Percentiles rank a stretch among this genome's conserved stretches.
phyloP scores from a whole-genome alignment of 331 rosid species.

The Spiraea crenata region DNA sequence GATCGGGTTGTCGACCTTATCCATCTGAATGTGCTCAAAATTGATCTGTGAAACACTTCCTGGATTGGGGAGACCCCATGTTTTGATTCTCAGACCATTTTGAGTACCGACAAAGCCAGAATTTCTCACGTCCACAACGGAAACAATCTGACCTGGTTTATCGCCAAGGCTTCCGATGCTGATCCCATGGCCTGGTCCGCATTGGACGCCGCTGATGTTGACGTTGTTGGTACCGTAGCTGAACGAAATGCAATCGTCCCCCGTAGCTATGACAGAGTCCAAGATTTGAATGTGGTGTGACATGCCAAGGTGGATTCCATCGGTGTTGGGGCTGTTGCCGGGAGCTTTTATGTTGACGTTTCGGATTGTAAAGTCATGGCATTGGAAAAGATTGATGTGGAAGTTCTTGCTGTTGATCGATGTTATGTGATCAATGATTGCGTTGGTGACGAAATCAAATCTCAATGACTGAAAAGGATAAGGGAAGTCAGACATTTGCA shows the following conservation, averaged over 20 bases:
- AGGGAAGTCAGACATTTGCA: neutral
- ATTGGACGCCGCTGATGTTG: slow-evolving; percentile 11
- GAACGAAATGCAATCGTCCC: slow-evolving; percentile 59
- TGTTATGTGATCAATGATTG: slow-evolving; percentile 19
- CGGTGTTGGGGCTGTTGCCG: slow-evolving; percentile 48
- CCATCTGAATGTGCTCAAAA: slow-evolving; percentile 17
- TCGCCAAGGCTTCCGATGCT: slow-evolving; percentile 37
- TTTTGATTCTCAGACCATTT: slow-evolving; percentile 41
- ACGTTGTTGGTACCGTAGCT: slow-evolving; percentile 27
- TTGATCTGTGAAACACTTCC: slow-evolving; percentile 17
- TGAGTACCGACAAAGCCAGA: slow-evolving; percentile 19
- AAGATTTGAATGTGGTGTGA: slow-evolving; percentile 30
- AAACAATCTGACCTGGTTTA: neutral
- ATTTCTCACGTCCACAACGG: neutral
- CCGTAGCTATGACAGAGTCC: slow-evolving; percentile 26
- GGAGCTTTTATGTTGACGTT: slow-evolving; percentile 36
- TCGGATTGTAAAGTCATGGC: slow-evolving; percentile 27
- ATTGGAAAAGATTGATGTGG: slow-evolving; percentile 38
- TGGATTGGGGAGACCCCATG: slow-evolving; percentile 26
- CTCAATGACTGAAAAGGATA: slow-evolving; percentile 33
- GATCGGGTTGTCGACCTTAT: slow-evolving; percentile 33
- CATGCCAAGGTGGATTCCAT: slow-evolving; percentile 51
- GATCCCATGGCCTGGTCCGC: slow-evolving; percentile 45
- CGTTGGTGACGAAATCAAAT: slow-evolving; percentile 33
- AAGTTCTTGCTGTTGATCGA: slow-evolving; percentile 43